Percentiles rank a stretch among this genome's conserved stretches.
phyloP scores from a whole-genome alignment of 345 rosid genomes.

The Hibiscus syriacus region DNA sequence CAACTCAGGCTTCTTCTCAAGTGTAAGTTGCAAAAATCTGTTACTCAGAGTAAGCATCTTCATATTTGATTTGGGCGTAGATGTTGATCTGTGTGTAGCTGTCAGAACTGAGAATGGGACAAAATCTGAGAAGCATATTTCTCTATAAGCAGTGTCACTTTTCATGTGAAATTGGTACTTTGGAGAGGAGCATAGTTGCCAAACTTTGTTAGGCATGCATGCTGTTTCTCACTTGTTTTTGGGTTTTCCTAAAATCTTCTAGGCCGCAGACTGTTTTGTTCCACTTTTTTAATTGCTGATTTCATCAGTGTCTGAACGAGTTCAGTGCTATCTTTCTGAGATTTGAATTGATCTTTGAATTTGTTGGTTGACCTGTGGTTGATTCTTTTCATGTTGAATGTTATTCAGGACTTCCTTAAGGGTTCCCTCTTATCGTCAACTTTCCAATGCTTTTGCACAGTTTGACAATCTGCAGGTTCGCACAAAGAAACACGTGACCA shows the following conservation, averaged over 20 bases:
- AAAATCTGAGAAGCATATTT: not conserved
- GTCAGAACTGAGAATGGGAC: not conserved
- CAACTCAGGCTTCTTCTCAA: constrained; percentile 57
- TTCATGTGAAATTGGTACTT: not conserved
- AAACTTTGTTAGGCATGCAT: too few relatives aligned
- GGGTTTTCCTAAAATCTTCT: too few relatives aligned
- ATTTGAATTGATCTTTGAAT: too few relatives aligned
- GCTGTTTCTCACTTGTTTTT: too few relatives aligned
- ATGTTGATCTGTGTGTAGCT: not conserved
- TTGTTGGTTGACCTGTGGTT: not conserved
- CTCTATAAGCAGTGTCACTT: not conserved
- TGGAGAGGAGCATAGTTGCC: too few relatives aligned
- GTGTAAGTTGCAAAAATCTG: constrained; percentile 27
- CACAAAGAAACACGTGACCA: constrained; percentile 70
- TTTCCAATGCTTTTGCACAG: constrained; percentile 76
- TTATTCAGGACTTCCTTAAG: constrained; percentile 59
- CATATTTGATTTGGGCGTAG: not conserved
- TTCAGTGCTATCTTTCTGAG: too few relatives aligned
- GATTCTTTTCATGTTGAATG: constrained; percentile 7
- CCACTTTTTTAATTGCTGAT: too few relatives aligned
- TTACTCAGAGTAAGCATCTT: not conserved
- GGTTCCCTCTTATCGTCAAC: constrained; percentile 70
- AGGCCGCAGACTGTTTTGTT: too few relatives aligned
- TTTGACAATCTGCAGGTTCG: constrained; percentile 76
- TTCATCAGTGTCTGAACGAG: too few relatives aligned